Conservation (phyloP, 768 basidiomycete genomes). For the Cystofilobasidium bisporidii region DNA sequence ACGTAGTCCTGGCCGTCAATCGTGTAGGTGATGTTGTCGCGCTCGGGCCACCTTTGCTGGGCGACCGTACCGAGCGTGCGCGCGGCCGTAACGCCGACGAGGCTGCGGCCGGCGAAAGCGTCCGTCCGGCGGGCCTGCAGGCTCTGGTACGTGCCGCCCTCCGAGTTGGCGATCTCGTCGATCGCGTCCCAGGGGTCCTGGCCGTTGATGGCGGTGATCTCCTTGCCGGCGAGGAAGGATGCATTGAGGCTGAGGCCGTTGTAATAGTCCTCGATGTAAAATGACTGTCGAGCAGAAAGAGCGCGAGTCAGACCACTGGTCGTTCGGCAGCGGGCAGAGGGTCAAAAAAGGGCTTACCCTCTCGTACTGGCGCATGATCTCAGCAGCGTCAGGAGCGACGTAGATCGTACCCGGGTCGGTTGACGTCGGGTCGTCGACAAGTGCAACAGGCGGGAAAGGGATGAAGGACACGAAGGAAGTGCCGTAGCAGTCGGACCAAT, state of each 20-base stretch:
- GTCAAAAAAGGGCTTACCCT: neutral
- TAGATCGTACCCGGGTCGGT: constrained; percentile 7
- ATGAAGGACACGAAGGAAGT: neutral
- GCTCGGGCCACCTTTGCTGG: constrained; percentile 10
- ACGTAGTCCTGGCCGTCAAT: constrained; percentile 1
- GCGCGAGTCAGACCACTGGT: too few species aligned
- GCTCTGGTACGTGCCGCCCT: constrained; percentile 8
- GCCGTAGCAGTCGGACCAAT: constrained; percentile 4
- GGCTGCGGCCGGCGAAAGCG: neutral
- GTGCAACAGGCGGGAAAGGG: constrained; percentile 5
- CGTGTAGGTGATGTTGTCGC: constrained; percentile 19
- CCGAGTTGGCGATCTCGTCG: constrained; percentile 19
- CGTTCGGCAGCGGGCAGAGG: too few species aligned
- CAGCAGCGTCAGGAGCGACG: constrained; percentile 1
- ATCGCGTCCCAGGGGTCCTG: constrained; percentile 12
- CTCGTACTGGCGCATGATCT: constrained; percentile 3
- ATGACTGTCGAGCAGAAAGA: too few species aligned
- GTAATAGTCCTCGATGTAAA: constrained; percentile 7
- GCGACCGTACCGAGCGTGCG: constrained; percentile 3
- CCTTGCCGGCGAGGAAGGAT: constrained; percentile 7
- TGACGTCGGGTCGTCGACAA: neutral
- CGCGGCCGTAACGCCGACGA: neutral
- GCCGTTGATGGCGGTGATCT: constrained; percentile 12
- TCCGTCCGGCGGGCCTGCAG: neutral
- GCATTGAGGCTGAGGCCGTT: neutral